Evolutionary conservation across 1,284 basidiomycete genomes (phyloP), one percentile per base, ranked within the genome.

Genomic region (Pseudozyma tsukubaensis): DNA sequence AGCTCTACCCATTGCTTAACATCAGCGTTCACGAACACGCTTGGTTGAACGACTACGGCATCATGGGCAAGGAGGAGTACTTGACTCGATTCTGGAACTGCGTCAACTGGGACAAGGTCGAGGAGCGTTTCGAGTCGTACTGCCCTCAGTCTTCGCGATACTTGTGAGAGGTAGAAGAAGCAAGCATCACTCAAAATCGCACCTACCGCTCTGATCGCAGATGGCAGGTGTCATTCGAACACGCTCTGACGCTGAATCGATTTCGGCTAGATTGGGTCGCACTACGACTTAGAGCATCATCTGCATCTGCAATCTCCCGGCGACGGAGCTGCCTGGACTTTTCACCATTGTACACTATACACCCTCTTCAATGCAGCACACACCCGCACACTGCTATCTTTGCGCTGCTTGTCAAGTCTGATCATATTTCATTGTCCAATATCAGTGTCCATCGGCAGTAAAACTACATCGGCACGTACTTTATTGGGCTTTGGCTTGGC

Each of bases 11-110:
- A 13, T 84, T 96, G 47, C 91, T 96, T 81, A 94, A 93, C 77
- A 85, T 97, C 68, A 92, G 91, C 59, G 88, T 96, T 21, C 90
- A 94, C 81, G 94, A 97, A 85, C 94, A 94, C 81, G 91, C 92
- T 24, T 99, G 94, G 92, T 87, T 99, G 77, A 88, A 89, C 55
- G 91, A 92, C 51, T 95, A 93, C 81, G 96, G 96, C 12, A 90
- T 99, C 16, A 96, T 93, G 92, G 94, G 93, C 43, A 94, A 94
- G 86, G 92, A 94, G 83, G 88, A 90, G 83, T 99, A 96, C 88
- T 86, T 97, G 78, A 90, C 89, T 80, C 89, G 92, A 81, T 97
- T 97, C 87, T 97, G 94, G 92, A 88, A 88, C 39, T 91, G 91
- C 51, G 85, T 99, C 67, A 89, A 99, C 86, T 99, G 96, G 96